Percentiles rank a stretch among this genome's conserved stretches.
These are phyloP conservation scores for Groenewaldozyma sp. DNA, from an alignment of 1,139 yeast genomes.

Conservation along the genomic window DNA sequence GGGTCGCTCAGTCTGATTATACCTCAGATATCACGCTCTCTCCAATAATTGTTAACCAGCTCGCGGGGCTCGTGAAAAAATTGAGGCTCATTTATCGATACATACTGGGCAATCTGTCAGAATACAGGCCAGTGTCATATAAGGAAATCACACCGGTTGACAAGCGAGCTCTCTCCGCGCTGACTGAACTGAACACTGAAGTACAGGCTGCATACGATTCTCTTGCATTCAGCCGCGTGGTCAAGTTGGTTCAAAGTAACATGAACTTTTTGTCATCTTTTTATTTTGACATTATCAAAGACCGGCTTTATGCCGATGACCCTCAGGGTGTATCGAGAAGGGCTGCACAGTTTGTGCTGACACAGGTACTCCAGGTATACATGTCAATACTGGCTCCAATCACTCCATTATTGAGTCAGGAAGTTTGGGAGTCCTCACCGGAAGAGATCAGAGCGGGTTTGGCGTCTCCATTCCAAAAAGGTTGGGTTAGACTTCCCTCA, in stretches of 20 bases:
- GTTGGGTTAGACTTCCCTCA: constrained; percentile 34
- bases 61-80: constrained; percentile 73
- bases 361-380: constrained; percentile 52
- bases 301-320: constrained; percentile 67
- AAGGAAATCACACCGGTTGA: constrained; percentile 50
- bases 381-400: constrained; percentile 67
- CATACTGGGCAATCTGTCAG: constrained; percentile 65
- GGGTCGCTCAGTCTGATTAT: constrained; percentile 87
- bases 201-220: constrained; percentile 41
- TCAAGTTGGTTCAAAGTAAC: constrained; percentile 56
- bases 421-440: constrained; percentile 63
- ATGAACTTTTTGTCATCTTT: constrained; percentile 73
- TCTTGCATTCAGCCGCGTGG: constrained; percentile 59
- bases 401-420: constrained; percentile 76
- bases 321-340: constrained; percentile 43
- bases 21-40: constrained; percentile 73
- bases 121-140: constrained; percentile 28
- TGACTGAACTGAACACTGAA: constrained; percentile 40
- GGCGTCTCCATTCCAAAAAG: constrained; percentile 46
- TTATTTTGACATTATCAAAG: constrained; percentile 83
- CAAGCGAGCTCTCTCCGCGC: constrained; percentile 48
- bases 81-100: constrained; percentile 73
- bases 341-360: constrained; percentile 64
- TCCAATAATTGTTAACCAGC: constrained; percentile 61
- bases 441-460: constrained; percentile 27